Evolutionary conservation across 2,329 filamentous ascomycete species (phyloP), one percentile per base, ranked within the genome.

Genomic region (Colletotrichum salicis): DNA sequence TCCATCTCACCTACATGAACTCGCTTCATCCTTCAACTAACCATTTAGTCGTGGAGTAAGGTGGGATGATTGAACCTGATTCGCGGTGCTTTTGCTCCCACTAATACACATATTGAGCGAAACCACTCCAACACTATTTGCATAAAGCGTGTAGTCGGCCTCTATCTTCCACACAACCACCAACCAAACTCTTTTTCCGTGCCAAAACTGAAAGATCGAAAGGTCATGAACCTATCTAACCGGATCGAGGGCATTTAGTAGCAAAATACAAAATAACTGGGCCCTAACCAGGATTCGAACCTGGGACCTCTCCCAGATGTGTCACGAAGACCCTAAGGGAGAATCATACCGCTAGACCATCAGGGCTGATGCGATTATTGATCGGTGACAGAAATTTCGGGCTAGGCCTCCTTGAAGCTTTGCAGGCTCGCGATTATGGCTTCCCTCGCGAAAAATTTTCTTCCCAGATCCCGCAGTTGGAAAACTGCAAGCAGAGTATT

Each of bases 271-370:
- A 71, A 69, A 41, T 15, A 15, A 4, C 1, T 31, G 45, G 69
- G 69, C 69, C 69, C 69, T 71, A 71, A 69, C 69, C 69, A 71
- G 69, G 69, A 55, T 55, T 69, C 65, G 69, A 71, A 71, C 69
- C 69, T 71, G 69, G 69, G 69, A 69, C 69, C 69, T 71, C 69
- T 71, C 69, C 69, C 69, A 71, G 12, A 4, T 13, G 45, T 2
- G 11, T 27, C 52, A 1, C 3, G 7, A 3, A 27, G 31, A 67
- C 69, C 69, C 69, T 71, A 71, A 69, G 69, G 69, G 69, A 71
- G 69, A 71, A 71, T 71, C 69, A 71, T 71, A 71, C 69, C 69
- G 69, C 69, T 71, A 71, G 69, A 71, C 69, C 69, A 71, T 71
- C 69, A 71, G 69, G 64, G 69, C 69, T 69, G n/a, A 31, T 62